Base-by-base conservation (phyloP, 169 alveolate genomes). In the Plasmodium ovale region DNA sequence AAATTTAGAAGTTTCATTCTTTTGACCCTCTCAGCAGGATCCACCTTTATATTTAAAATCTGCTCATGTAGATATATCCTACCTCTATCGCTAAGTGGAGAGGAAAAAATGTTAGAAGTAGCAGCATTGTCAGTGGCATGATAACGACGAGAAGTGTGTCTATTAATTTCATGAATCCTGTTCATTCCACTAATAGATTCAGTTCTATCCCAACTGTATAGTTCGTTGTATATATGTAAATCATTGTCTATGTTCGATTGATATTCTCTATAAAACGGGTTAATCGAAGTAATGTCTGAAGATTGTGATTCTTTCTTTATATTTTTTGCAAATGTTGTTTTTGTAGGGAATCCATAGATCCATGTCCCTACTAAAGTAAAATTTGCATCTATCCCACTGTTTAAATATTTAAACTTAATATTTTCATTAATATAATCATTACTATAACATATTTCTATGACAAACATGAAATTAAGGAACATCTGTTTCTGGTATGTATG, bases 331-430 rank as follows among this genome's bases (percentile, higher is more conserved):
- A 31, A 72, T 2, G 19, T 27, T 49, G 3, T 23, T 23, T 25
- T 53, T 3, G 23, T 53, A 1, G 35, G 29, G 3, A 44, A 16
- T 1, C 65, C 77, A 14, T 25, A 85, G 21, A 25, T 70, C 91
- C 91, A 85, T 9, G n/a, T 9, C 1, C 91, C 91, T 7, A 16
- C 33, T 21, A 69, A n/a, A 14, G 44, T 44, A 60, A 85, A 21
- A 31, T 33, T 19, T 1, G 72, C 54, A 19, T 21, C 69, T 27
- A n/a, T 10, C 6, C 9, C 35, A 1, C 29, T 29, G 21, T 69
- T 58, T 1, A 70, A 3, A 33, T 56, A 69, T 3, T 42, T 68
- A 25, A 65, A 25, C 49, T 6, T 47, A 23, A 85, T 21, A 35
- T 39, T 25, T 12, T 85, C 44, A 42, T 68, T 33, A 5, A 54